These are phyloP conservation scores for Backusella luteola DNA, from an alignment of 192 early-diverging fungal genomes.

Conservation along the genomic window DNA sequence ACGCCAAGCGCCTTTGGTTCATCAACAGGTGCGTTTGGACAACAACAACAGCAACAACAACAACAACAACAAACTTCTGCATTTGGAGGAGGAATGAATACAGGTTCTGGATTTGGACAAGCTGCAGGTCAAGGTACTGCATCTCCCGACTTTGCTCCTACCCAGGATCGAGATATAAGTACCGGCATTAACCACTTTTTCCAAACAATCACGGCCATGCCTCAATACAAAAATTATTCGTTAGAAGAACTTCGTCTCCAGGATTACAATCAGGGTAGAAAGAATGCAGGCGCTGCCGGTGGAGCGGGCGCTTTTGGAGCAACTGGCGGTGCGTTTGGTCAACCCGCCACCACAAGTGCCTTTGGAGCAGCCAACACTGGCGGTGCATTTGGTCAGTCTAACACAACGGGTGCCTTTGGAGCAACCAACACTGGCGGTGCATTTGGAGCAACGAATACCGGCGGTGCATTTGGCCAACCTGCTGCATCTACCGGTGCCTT, in stretches of 20 bases:
- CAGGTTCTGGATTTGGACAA: slow-evolving; percentile 42
- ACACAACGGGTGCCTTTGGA: slow-evolving; percentile 18
- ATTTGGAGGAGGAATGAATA: slow-evolving; percentile 28
- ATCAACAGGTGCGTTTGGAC: slow-evolving; percentile 23
- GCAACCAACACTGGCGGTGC: slow-evolving; percentile 19
- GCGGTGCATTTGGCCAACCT: slow-evolving; percentile 42
- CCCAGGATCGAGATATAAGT: slow-evolving; percentile 45
- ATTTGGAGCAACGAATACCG: not conserved
- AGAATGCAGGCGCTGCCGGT: slow-evolving; percentile 38
- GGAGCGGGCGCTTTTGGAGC: slow-evolving; percentile 37
- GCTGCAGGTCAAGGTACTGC: slow-evolving; percentile 50
- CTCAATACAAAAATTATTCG: slow-evolving; percentile 79
- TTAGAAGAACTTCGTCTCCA: slow-evolving; percentile 88
- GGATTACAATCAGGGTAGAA: slow-evolving; percentile 86
- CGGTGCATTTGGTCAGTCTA: not conserved
- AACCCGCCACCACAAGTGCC: slow-evolving; percentile 14
- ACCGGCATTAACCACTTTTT: slow-evolving; percentile 60
- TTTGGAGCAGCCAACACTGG: not conserved
- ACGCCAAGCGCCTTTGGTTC: slow-evolving; percentile 45
- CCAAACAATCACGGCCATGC: slow-evolving; percentile 81
- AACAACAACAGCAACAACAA: slow-evolving; percentile 17
- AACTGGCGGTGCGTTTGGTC: slow-evolving; percentile 33
- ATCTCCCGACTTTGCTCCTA: slow-evolving; percentile 51
- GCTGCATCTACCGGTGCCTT: slow-evolving; percentile 27
- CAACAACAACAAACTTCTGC: slow-evolving; percentile 35